Evolutionary conservation across 805 yeast species (phyloP).

Genomic region (Spathaspora gorwiae): DNA sequence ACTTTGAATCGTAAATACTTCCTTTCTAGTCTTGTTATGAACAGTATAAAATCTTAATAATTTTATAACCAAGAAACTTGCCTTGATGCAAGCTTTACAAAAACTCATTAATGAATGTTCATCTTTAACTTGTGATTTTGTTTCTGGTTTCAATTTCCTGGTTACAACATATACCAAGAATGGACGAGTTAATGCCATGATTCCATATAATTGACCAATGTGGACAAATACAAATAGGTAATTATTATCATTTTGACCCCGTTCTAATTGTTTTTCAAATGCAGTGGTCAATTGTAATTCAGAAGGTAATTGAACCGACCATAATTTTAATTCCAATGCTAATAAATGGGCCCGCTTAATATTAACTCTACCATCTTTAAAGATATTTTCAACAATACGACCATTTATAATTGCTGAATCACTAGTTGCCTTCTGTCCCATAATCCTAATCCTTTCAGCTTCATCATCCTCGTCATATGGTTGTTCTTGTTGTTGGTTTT

Average conservation of each 20-base stretch:
- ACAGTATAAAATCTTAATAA: slow-evolving; percentile 21
- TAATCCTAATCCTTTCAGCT: slow-evolving; percentile 15
- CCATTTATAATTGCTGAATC: slow-evolving; percentile 24
- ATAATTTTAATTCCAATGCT: slow-evolving; percentile 26
- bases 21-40: slow-evolving; percentile 27
- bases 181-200: slow-evolving; percentile 33
- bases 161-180: slow-evolving; percentile 30
- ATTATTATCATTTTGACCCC: slow-evolving; percentile 8
- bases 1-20: slow-evolving; percentile 21
- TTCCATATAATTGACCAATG: slow-evolving; percentile 28
- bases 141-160: slow-evolving; percentile 8
- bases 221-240: slow-evolving; percentile 27
- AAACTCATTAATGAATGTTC: slow-evolving; percentile 16
- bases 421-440: slow-evolving; percentile 21
- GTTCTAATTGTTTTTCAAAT: slow-evolving; percentile 11
- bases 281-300: slow-evolving; percentile 18
- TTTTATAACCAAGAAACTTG: slow-evolving; percentile 30
- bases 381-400: slow-evolving; percentile 23
- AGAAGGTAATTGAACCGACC: slow-evolving; percentile 25
- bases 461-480: not conserved
- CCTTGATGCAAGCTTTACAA: slow-evolving; percentile 32
- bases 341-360: slow-evolving; percentile 24
- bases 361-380: slow-evolving; percentile 22
- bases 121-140: slow-evolving; percentile 10
- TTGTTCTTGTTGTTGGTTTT: too few relatives aligned